Percentiles rank a stretch among this genome's conserved stretches.
phyloP scores from a whole-genome alignment of 176 grass and related monocot genomes.

The Saccharum officinarum region DNA sequence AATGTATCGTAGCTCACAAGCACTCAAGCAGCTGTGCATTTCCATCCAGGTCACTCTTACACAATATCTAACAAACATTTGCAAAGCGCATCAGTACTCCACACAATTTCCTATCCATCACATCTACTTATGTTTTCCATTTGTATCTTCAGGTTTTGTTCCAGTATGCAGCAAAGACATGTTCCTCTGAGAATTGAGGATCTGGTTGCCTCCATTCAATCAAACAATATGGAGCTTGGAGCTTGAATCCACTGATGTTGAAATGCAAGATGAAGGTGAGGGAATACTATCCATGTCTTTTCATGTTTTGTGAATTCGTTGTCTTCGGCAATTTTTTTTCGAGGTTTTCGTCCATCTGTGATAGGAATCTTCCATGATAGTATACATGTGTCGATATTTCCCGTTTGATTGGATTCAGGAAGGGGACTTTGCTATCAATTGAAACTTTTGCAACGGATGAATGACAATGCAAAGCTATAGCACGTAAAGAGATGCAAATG shows the following conservation, averaged over 20 bases:
- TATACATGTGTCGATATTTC: constrained; percentile 9
- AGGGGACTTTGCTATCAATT: neutral
- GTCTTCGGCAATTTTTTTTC: constrained; percentile 1
- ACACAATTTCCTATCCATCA: constrained; percentile 10
- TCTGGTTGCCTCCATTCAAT: constrained; percentile 62
- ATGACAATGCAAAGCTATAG: neutral
- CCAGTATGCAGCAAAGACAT: constrained; percentile 82
- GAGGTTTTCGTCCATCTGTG: neutral
- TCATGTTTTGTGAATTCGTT: neutral
- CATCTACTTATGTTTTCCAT: constrained; percentile 5
- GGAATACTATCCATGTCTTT: neutral
- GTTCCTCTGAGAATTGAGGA: constrained; percentile 80
- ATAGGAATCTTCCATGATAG: neutral
- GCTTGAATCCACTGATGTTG: constrained; percentile 62
- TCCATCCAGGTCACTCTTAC: neutral
- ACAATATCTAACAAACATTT: neutral
- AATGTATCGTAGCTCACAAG: too few species aligned
- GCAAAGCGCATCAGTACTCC: neutral
- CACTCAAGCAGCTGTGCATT: too few species aligned
- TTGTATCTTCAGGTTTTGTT: constrained; percentile 72
- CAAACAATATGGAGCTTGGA: constrained; percentile 53
- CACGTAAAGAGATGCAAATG: neutral
- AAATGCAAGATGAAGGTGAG: constrained; percentile 67
- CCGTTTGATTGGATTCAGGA: neutral
- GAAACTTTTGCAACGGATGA: neutral